Conservation (phyloP, 352 stramenopile genomes). For the Phytophthora agathidicida region DNA sequence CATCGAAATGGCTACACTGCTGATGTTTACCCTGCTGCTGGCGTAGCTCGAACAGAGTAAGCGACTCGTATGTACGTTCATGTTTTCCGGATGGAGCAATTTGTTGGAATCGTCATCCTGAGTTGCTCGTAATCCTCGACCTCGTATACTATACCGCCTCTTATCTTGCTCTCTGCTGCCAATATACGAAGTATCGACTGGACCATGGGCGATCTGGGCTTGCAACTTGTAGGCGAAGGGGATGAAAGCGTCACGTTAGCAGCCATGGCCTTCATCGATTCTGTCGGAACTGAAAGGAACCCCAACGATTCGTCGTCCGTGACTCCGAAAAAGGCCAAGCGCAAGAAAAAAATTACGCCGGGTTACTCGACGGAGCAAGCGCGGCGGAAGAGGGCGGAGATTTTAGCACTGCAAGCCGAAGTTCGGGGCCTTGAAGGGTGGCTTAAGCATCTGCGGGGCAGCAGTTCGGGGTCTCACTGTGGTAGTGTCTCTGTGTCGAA, state of each 20-base stretch:
- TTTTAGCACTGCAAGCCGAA: slow-evolving; percentile 4
- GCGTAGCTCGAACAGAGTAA: too few species aligned
- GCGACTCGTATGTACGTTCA: too few species aligned
- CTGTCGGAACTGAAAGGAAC: neutral
- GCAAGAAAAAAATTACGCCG: slow-evolving; percentile 3
- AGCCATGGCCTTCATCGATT: neutral
- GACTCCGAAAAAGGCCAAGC: neutral
- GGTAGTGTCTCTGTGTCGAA: neutral
- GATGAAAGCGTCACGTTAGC: neutral
- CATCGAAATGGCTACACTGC: too few species aligned
- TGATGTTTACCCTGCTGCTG: too few species aligned
- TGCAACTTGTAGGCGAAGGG: slow-evolving; percentile 4
- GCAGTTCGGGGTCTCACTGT: neutral
- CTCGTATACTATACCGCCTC: too few species aligned
- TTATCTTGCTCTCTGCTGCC: too few species aligned
- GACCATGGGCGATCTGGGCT: slow-evolving; percentile 1
- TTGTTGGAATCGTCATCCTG: too few species aligned
- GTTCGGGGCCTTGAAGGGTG: slow-evolving; percentile 8
- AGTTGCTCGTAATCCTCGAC: too few species aligned
- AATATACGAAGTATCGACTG: neutral
- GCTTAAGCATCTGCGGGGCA: neutral
- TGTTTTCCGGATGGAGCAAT: too few species aligned
- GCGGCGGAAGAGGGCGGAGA: slow-evolving; percentile 11
- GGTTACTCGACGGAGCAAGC: slow-evolving; percentile 17
- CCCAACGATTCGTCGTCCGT: neutral